phyloP scores from a whole-genome alignment of 331 rosid genomes.

The Telfairia occidentalis region DNA sequence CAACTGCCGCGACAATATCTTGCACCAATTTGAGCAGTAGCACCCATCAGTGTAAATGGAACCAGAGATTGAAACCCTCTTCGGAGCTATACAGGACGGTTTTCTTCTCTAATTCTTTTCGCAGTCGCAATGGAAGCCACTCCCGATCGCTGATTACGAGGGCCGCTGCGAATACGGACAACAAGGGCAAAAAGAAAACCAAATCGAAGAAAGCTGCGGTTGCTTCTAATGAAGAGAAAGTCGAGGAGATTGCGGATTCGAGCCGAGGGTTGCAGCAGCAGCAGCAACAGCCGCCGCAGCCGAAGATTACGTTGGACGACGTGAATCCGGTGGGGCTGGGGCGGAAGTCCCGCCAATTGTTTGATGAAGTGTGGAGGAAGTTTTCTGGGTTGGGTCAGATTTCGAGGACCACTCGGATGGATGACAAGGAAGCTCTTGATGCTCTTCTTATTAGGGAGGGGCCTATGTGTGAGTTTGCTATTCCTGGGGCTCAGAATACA shows the following conservation, averaged over 20 bases:
- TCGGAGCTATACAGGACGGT: not conserved
- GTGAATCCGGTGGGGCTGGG: slow-evolving; percentile 95
- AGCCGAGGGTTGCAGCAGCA: not conserved
- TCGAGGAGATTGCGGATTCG: slow-evolving; percentile 1
- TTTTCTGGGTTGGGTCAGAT: slow-evolving; percentile 95
- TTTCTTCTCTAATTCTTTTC: not conserved
- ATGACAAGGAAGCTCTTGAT: slow-evolving; percentile 59
- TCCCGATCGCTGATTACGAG: slow-evolving; percentile 19
- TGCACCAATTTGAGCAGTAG: not conserved
- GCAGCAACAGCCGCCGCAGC: slow-evolving; percentile 25
- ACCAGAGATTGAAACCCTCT: not conserved
- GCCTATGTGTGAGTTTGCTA: slow-evolving; percentile 86
- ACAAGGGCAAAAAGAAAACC: slow-evolving; percentile 17
- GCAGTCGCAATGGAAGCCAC: not conserved
- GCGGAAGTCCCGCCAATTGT: slow-evolving; percentile 64
- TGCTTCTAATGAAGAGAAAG: slow-evolving; percentile 1
- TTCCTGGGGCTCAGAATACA: slow-evolving; percentile 89
- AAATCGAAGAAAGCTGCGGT: not conserved
- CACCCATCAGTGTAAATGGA: not conserved
- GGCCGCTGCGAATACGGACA: slow-evolving; percentile 31
- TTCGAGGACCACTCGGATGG: slow-evolving; percentile 60
- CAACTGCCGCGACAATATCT: slow-evolving; percentile 7
- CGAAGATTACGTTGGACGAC: slow-evolving; percentile 53
- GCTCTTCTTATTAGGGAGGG: slow-evolving; percentile 75
- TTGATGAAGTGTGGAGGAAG: slow-evolving; percentile 93